Evolutionary conservation across 2,329 filamentous ascomycete species (phyloP).

Genomic region (Metarhizium robertsii): DNA sequence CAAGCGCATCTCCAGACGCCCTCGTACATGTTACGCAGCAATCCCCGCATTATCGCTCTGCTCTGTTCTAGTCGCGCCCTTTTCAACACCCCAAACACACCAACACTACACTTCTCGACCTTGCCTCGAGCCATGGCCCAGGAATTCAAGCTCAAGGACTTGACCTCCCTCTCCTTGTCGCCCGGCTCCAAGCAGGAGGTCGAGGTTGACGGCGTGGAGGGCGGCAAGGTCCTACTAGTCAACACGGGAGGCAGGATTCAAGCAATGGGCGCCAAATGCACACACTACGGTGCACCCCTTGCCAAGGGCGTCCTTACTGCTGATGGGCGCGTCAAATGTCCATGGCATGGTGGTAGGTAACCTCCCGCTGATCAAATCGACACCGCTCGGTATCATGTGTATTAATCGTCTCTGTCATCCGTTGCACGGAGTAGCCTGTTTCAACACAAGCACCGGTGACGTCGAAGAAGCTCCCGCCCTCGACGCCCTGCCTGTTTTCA

Average conservation of each 20-base stretch:
- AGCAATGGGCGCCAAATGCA: slow-evolving; percentile 76
- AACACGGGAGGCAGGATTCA: slow-evolving; percentile 69
- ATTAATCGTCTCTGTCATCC: not conserved
- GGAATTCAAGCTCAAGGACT: slow-evolving; percentile 65
- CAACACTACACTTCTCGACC: slow-evolving; percentile 14
- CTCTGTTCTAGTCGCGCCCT: not conserved
- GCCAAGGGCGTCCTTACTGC: slow-evolving; percentile 76
- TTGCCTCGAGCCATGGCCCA: slow-evolving; percentile 35
- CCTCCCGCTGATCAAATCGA: not conserved
- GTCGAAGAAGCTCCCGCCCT: slow-evolving; percentile 91
- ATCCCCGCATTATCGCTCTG: not conserved
- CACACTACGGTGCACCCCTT: slow-evolving; percentile 86
- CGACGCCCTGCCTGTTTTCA: slow-evolving; percentile 76
- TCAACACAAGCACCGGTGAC: slow-evolving; percentile 80
- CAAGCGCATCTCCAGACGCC: not conserved
- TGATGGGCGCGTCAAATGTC: slow-evolving; percentile 79
- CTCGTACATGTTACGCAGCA: slow-evolving; percentile 5
- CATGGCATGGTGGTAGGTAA: slow-evolving; percentile 85
- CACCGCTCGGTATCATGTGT: not conserved
- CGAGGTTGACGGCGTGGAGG: slow-evolving; percentile 82
- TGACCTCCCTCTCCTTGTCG: slow-evolving; percentile 65
- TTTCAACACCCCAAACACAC: not conserved
- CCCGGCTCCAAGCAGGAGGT: slow-evolving; percentile 79
- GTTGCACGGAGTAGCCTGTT: slow-evolving; percentile 58
- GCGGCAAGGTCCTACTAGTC: slow-evolving; percentile 76